phyloP scores from a whole-genome alignment of 2,329 filamentous ascomycete genomes.

The Botryosphaeria dothidea region DNA sequence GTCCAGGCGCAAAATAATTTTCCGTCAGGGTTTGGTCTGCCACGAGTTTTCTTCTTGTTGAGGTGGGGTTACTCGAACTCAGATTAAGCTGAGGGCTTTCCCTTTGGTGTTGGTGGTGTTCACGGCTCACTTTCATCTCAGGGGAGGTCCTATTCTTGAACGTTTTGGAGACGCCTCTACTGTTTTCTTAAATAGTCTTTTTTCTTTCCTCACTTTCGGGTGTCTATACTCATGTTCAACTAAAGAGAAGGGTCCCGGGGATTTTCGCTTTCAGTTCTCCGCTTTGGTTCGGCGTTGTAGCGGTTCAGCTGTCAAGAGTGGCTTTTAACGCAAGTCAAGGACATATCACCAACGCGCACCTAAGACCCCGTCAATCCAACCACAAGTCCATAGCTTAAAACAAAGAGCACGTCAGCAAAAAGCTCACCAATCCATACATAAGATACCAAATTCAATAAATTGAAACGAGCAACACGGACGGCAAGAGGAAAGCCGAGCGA shows the following conservation, averaged over 20 bases:
- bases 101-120: neutral
- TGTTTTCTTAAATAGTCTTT: neutral
- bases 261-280: neutral
- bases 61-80: neutral
- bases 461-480: neutral
- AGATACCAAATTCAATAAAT: conserved; percentile 15
- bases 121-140: neutral
- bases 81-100: neutral
- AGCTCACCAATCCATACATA: neutral
- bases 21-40: conserved; percentile 14
- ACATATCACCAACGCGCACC: neutral
- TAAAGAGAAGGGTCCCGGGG: conserved; percentile 6
- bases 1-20: conserved; percentile 16
- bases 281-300: neutral
- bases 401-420: neutral
- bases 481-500: neutral
- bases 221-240: conserved; percentile 17
- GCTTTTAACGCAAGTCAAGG: neutral
- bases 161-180: neutral
- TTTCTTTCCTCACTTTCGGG: neutral
- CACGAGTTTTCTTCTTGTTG: conserved; percentile 6
- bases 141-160: neutral
- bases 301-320: neutral
- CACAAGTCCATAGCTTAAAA: neutral
- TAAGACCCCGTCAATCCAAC: neutral